A percentile compares a stretch with the other conserved stretches of the same genome.
phyloP scores from a whole-genome alignment of 768 basidiomycete genomes.

The Suillus lakei region DNA sequence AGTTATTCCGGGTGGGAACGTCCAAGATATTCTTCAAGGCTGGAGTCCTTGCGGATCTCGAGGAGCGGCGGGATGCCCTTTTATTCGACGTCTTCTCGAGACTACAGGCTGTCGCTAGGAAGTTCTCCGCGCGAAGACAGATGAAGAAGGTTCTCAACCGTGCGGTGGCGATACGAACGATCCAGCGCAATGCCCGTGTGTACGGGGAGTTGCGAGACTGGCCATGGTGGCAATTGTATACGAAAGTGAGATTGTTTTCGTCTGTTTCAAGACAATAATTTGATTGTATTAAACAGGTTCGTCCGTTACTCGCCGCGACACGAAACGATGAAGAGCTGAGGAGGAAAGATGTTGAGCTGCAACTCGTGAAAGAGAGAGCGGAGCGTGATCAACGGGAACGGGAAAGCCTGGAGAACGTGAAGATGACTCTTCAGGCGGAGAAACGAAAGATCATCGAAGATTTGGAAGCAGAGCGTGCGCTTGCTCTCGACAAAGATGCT shows the following conservation, averaged over 20 bases:
- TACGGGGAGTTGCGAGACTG: constrained; percentile 91
- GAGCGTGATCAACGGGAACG: constrained; percentile 86
- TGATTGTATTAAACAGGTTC: constrained; percentile 56
- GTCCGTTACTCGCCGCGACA: constrained; percentile 91
- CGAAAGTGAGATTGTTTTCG: constrained; percentile 60
- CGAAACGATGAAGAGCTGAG: constrained; percentile 91
- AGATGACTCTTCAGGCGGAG: constrained; percentile 82
- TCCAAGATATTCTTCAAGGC: constrained; percentile 99
- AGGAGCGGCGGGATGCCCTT: constrained; percentile 88
- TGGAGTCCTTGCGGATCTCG: constrained; percentile 93
- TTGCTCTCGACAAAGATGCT: constrained; percentile 82
- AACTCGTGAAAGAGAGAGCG: constrained; percentile 79
- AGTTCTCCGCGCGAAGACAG: constrained; percentile 85
- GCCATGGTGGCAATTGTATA: constrained; percentile 99
- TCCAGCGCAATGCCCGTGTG: constrained; percentile 91
- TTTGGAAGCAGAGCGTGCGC: constrained; percentile 79
- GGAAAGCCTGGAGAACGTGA: constrained; percentile 76
- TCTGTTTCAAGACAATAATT: constrained; percentile 13
- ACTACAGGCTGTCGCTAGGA: constrained; percentile 85
- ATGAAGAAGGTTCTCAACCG: constrained; percentile 95
- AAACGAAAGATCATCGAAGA: constrained; percentile 83
- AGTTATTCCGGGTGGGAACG: constrained; percentile 87
- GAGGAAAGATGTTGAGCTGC: constrained; percentile 84
- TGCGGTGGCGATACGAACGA: constrained; percentile 86
- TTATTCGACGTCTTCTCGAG: constrained; percentile 88